phyloP scores from a whole-genome alignment of 345 rosid genomes.

The Chamaenerion angustifolium region DNA sequence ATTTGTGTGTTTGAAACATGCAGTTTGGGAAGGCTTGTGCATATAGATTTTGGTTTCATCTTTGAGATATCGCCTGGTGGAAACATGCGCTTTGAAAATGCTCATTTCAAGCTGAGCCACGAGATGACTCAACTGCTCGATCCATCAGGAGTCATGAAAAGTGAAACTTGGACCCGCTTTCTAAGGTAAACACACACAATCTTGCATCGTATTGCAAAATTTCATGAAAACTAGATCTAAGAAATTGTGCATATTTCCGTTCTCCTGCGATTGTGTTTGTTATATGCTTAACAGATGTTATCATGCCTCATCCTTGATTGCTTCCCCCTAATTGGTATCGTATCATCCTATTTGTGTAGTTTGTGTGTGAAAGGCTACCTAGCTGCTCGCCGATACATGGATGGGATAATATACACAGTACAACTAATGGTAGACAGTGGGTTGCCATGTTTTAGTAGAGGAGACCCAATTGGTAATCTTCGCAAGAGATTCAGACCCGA shows the following conservation, averaged over 20 bases:
- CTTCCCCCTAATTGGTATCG: no score
- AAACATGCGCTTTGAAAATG: conserved; percentile 95
- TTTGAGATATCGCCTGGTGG: conserved; percentile 94
- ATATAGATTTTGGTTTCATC: conserved; percentile 94
- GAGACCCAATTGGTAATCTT: conserved; percentile 92
- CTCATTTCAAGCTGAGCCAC: conserved; percentile 96
- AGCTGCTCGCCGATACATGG: conserved; percentile 79
- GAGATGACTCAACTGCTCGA: conserved; percentile 97
- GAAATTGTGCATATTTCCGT: no score
- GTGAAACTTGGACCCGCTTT: conserved; percentile 73
- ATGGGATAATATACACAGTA: conserved; percentile 78
- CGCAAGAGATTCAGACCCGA: conserved; percentile 95
- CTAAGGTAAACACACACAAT: conserved; percentile 50
- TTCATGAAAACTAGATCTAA: no score
- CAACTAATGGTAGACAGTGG: conserved; percentile 90
- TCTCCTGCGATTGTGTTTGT: no score
- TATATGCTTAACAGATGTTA: no score
- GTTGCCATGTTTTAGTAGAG: conserved; percentile 90
- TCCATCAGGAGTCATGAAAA: conserved; percentile 87
- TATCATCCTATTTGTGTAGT: conserved; percentile 19
- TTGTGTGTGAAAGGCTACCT: conserved; percentile 88
- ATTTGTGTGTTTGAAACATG: conserved; percentile 1
- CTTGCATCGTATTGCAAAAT: no score
- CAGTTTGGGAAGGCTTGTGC: conserved; percentile 91
- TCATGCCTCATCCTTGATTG: not conserved